Conservation (phyloP, 2,329 filamentous ascomycete species). For the Aspergillus pseudoviridinutans region DNA sequence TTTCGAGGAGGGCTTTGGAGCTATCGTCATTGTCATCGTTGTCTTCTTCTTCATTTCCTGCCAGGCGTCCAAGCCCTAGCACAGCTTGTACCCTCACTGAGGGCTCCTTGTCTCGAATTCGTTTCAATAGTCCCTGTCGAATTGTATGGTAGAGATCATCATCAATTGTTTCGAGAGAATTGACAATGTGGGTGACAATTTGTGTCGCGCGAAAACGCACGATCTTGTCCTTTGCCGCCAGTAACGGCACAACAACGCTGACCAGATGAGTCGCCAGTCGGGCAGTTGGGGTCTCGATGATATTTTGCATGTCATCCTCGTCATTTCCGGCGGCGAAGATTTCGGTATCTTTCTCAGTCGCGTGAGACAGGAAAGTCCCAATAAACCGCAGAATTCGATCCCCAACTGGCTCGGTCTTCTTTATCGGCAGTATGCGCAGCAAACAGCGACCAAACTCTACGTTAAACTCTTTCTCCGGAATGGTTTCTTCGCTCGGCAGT, state of each 20-base stretch:
- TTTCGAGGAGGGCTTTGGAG: conserved; percentile 68
- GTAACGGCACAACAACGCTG: conserved; percentile 67
- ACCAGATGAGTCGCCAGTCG: conserved; percentile 74
- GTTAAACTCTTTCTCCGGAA: conserved; percentile 84
- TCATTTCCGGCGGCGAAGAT: conserved; percentile 59
- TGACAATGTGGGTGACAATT: conserved; percentile 84
- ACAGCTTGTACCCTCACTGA: conserved; percentile 91
- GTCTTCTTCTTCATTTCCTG: conserved; percentile 65
- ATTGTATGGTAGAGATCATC: conserved; percentile 85
- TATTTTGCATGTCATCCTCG: conserved; percentile 64
- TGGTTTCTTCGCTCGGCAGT: conserved; percentile 55
- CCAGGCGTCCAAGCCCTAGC: conserved; percentile 79
- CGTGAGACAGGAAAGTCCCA: conserved; percentile 76
- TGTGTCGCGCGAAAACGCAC: conserved; percentile 88
- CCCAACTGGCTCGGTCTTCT: conserved; percentile 85
- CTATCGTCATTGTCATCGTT: conserved; percentile 67
- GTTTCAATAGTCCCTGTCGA: conserved; percentile 72
- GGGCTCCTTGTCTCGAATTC: conserved; percentile 89
- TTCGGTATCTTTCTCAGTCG: conserved; percentile 64
- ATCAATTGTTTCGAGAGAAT: conserved; percentile 86
- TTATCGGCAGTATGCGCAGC: conserved; percentile 75
- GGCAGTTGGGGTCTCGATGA: conserved; percentile 79
- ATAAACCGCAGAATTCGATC: conserved; percentile 83
- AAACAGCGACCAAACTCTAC: conserved; percentile 79
- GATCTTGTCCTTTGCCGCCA: conserved; percentile 85